phyloP scores from a whole-genome alignment of 2,329 filamentous ascomycete genomes.

The Fusarium bactridioides region DNA sequence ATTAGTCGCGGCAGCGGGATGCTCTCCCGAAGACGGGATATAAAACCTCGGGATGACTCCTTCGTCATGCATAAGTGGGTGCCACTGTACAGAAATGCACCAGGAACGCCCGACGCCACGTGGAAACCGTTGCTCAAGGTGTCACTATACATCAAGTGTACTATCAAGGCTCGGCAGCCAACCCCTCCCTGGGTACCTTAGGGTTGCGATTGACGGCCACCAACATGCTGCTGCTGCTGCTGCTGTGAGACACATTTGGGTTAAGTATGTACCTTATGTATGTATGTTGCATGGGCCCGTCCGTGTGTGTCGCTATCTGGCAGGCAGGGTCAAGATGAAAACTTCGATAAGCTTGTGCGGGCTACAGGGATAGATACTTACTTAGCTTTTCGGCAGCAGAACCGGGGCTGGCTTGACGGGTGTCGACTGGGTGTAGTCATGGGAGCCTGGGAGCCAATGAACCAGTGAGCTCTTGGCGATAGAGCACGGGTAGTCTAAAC shows the following conservation, averaged over 20 bases:
- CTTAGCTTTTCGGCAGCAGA: slow-evolving; percentile 15
- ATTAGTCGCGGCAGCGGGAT: slow-evolving; percentile 23
- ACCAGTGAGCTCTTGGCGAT: slow-evolving; percentile 36
- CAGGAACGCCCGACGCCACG: slow-evolving; percentile 36
- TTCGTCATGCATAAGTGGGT: slow-evolving; percentile 31
- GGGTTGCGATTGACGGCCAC: slow-evolving; percentile 7
- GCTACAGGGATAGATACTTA: slow-evolving; percentile 16
- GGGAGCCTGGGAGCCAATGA: neutral
- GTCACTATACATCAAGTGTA: slow-evolving; percentile 29
- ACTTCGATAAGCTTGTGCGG: slow-evolving; percentile 33
- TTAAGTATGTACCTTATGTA: neutral
- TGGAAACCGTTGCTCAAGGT: slow-evolving; percentile 32
- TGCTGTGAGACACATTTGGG: slow-evolving; percentile 33
- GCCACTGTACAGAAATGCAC: slow-evolving; percentile 22
- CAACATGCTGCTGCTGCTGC: neutral
- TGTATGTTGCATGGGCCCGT: slow-evolving; percentile 19
- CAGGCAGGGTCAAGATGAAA: slow-evolving; percentile 28
- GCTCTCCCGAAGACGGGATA: slow-evolving; percentile 26
- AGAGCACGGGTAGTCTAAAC: slow-evolving; percentile 30
- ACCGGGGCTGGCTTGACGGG: slow-evolving; percentile 18
- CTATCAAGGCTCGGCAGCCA: slow-evolving; percentile 11
- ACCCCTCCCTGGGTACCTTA: neutral
- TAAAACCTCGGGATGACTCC: slow-evolving; percentile 17
- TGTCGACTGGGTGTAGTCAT: neutral
- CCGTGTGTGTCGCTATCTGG: slow-evolving; percentile 8